Evolutionary conservation across 1,284 basidiomycete genomes (phyloP), one percentile per base, ranked within the genome.

Genomic region (Taiwanofungus camphoratus): DNA sequence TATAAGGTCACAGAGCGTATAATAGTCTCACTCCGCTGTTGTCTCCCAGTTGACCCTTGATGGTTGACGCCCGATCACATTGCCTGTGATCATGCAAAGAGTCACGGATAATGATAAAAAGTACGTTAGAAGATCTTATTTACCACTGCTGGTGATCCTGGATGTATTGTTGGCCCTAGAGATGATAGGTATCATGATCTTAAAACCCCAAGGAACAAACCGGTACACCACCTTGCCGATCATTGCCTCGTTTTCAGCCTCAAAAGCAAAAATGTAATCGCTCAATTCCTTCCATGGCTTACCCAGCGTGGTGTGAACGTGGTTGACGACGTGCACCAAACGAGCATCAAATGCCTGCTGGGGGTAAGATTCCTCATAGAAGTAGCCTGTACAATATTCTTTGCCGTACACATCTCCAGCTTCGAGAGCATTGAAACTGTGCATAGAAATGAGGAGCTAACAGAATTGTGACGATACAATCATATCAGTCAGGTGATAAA

Each of bases 241-340:
- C 37, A 46, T 38, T 22, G 66, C 64, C 52, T 71, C 70, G 41
- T 73, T 72, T 54, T 73, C 64, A 7, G 69, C 67, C 55, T 70
- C 64, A 38, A 66, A 62, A 0, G 66, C 71, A 43, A 72, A 72
- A 42, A 75, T 70, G 44, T 71, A 69, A 7, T 63, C 61, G 33
- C 57, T 63, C 3, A 73, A 59, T 47, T 70, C 61, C 36, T 66
- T 67, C 70, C 71, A 73, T 1, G 66, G 64, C 42, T 62, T 59
- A 1, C 64, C 64, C 22, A 73, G 55, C 13, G 63, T 55, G 1
- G 56, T 48, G 48, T 73, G 69, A 46, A 62, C 60, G 55, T 74
- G 71, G 48, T 65, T 64, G 37, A 65, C 53, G 37, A 65, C 58
- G 46, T 65, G 59, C n/a, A 54, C 55, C 16, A 68, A 61, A 12